Evolutionary conservation across 1,284 basidiomycete genomes (phyloP).

Genomic region (Leucoagaricus sp.): DNA sequence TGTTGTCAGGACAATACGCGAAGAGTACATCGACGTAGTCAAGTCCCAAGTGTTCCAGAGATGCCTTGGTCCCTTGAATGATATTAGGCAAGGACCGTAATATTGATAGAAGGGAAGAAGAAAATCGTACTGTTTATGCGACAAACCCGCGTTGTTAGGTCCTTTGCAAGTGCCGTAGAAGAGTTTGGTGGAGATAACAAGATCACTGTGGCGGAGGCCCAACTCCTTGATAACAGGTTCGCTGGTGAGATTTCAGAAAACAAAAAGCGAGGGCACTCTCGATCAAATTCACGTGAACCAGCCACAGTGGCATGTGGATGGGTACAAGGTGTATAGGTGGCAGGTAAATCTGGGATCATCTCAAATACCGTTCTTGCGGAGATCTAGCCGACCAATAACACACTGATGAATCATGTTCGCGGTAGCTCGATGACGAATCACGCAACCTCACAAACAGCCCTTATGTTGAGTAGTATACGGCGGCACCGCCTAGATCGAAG

Average conservation of each 20-base stretch:
- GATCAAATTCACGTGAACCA: conserved; percentile 30
- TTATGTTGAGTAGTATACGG: no score
- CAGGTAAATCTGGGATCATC: background rate
- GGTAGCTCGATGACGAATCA: background rate
- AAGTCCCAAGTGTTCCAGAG: conserved; percentile 68
- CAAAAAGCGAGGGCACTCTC: no score
- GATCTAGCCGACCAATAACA: conserved; percentile 1
- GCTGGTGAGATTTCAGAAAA: conserved; percentile 39
- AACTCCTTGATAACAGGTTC: conserved; percentile 79
- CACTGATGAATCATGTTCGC: background rate
- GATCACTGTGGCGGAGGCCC: conserved; percentile 66
- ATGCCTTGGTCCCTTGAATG: conserved; percentile 75
- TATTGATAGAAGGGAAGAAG: background rate
- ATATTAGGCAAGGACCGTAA: conserved; percentile 45
- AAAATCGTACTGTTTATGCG: conserved; percentile 69
- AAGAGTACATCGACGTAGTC: conserved; percentile 81
- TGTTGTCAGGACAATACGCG: conserved; percentile 45
- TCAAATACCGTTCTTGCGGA: background rate
- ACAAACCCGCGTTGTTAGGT: conserved; percentile 63
- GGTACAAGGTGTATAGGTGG: background rate
- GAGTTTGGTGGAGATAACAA: conserved; percentile 75
- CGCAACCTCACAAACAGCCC: background rate
- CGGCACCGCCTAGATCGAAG: no score
- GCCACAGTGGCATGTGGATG: background rate
- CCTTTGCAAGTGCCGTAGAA: conserved; percentile 58